Evolutionary conservation across 495 filamentous ascomycete genomes (phyloP).

Genomic region (Parachaetomium inaequale): DNA sequence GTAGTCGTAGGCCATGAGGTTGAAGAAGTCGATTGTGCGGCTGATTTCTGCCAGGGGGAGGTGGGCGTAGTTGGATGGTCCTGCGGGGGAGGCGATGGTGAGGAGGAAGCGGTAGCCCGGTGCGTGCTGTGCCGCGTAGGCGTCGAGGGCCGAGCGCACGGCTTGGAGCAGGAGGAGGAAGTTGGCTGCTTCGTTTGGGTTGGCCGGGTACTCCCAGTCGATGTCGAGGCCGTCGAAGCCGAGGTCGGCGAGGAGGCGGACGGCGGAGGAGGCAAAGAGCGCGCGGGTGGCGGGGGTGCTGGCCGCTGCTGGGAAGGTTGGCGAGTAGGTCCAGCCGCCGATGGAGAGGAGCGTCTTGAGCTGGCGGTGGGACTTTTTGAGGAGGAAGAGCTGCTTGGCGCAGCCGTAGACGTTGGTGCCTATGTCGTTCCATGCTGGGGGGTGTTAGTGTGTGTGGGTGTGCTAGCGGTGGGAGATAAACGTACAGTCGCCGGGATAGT

Average conservation of each 20-base stretch:
- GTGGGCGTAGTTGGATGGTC: conserved; percentile 62
- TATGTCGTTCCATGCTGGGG: conserved; percentile 41
- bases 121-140: conserved; percentile 51
- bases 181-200: conserved; percentile 60
- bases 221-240: conserved; percentile 49
- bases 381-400: conserved; percentile 79
- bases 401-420: conserved; percentile 75
- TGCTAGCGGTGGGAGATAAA: not conserved
- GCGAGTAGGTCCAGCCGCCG: conserved; percentile 85
- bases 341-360: conserved; percentile 86
- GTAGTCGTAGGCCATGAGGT: conserved; percentile 79
- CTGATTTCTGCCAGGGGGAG: conserved; percentile 66
- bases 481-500: conserved; percentile 56
- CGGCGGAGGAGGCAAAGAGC: conserved; percentile 64
- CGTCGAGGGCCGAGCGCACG: conserved; percentile 61
- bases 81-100: conserved; percentile 64
- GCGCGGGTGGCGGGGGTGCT: conserved; percentile 50
- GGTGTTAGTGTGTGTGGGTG: not conserved
- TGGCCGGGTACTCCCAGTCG: conserved; percentile 56
- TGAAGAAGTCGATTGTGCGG: conserved; percentile 73
- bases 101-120: conserved; percentile 62
- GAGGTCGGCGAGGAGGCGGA: conserved; percentile 61
- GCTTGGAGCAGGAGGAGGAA: conserved; percentile 68
- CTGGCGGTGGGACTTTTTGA: conserved; percentile 79
- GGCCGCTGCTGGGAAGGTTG: conserved; percentile 70